Evolutionary conservation across 1,139 yeast species (phyloP).

Genomic region (Blastobotrys ciferrii): DNA sequence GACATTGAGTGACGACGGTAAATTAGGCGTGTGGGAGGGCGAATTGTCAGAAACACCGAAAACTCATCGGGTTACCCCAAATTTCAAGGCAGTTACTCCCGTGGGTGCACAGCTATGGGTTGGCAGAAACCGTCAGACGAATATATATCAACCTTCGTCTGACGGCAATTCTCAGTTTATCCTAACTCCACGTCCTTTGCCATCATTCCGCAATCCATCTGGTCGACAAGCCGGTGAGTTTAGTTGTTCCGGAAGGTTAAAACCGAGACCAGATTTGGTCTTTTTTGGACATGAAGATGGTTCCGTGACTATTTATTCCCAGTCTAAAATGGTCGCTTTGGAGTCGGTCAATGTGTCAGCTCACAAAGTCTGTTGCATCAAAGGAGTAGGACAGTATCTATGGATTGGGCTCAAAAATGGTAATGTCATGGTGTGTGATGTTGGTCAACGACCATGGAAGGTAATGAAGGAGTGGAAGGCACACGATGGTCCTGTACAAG

Average conservation of each 20-base stretch:
- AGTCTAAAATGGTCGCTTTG: constrained; percentile 27
- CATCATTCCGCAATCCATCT: constrained; percentile 21
- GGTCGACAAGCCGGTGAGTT: constrained; percentile 32
- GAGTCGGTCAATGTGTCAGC: constrained; percentile 38
- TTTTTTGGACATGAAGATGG: constrained; percentile 47
- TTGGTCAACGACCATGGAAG: constrained; percentile 35
- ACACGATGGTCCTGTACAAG: constrained; percentile 34
- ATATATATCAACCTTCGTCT: constrained; percentile 36
- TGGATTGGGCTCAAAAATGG: constrained; percentile 45
- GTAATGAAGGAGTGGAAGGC: constrained; percentile 43
- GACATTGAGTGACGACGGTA: constrained; percentile 43
- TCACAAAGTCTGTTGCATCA: constrained; percentile 35
- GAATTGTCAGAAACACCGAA: constrained; percentile 31
- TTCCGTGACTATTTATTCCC: constrained; percentile 37
- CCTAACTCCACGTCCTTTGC: constrained; percentile 32
- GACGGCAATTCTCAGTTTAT: constrained; percentile 25
- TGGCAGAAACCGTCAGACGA: constrained; percentile 35
- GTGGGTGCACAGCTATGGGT: constrained; percentile 38
- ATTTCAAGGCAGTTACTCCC: constrained; percentile 32
- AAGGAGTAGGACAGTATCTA: constrained; percentile 34
- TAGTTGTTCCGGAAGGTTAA: constrained; percentile 33
- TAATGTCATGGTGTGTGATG: constrained; percentile 37
- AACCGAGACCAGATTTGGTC: constrained; percentile 32
- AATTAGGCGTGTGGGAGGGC: constrained; percentile 38
- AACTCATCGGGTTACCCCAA: constrained; percentile 34